Evolutionary conservation across 1,284 basidiomycete genomes (phyloP).

Genomic region (Tremellales sp.): DNA sequence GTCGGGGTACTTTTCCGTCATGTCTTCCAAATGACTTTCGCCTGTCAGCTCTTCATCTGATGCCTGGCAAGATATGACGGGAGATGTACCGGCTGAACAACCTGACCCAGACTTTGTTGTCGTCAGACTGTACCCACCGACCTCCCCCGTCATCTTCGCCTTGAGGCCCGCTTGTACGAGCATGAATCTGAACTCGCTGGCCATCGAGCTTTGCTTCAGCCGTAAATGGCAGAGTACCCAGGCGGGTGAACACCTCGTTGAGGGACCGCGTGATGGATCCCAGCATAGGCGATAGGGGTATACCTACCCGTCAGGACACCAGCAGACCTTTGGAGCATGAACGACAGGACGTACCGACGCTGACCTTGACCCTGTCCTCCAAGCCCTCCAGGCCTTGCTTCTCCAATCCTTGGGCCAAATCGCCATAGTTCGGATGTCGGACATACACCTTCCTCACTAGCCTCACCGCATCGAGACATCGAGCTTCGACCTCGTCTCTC

Average conservation of each 20-base stretch:
- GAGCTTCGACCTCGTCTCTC: constrained; percentile 52
- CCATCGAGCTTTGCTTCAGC: constrained; percentile 84
- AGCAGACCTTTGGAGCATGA: not conserved
- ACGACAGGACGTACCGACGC: constrained; percentile 58
- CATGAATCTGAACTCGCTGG: constrained; percentile 81
- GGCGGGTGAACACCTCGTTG: constrained; percentile 71
- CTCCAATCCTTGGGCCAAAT: constrained; percentile 67
- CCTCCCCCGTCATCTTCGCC: constrained; percentile 46
- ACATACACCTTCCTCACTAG: constrained; percentile 73
- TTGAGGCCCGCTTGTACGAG: constrained; percentile 45
- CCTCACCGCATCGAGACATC: constrained; percentile 58
- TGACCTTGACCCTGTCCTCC: constrained; percentile 63
- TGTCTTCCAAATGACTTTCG: constrained; percentile 74
- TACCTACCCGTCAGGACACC: constrained; percentile 28
- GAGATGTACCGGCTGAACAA: constrained; percentile 65
- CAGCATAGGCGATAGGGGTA: constrained; percentile 53
- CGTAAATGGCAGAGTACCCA: constrained; percentile 64
- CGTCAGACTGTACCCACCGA: constrained; percentile 49
- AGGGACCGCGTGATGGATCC: constrained; percentile 67
- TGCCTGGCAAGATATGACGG: not conserved
- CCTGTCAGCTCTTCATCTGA: not conserved
- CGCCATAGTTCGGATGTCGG: constrained; percentile 80
- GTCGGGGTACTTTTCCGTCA: constrained; percentile 93
- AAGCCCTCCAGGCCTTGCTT: constrained; percentile 60
- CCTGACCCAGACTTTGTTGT: constrained; percentile 55